Conservation (phyloP, 768 basidiomycete species). For the Trametes cubensis region DNA sequence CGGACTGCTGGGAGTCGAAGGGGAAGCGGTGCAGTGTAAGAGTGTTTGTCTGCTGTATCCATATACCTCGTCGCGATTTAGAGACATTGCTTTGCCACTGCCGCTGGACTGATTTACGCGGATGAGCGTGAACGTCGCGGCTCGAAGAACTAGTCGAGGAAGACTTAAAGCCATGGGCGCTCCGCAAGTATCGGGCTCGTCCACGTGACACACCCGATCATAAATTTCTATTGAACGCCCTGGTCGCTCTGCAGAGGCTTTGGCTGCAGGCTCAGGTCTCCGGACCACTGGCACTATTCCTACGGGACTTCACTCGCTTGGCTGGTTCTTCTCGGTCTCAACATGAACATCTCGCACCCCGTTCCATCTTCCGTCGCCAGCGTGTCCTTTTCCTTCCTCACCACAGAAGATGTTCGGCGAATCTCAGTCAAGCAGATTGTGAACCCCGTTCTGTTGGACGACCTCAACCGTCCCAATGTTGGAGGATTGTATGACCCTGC, state of each 20-base stretch:
- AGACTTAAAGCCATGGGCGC: conserved; percentile 2
- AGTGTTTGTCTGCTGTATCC: background rate
- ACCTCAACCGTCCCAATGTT: conserved; percentile 86
- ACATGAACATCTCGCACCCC: conserved; percentile 90
- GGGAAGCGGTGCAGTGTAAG: conserved; percentile 42
- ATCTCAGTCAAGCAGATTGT: conserved; percentile 98
- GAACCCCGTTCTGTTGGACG: conserved; percentile 91
- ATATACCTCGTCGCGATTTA: background rate
- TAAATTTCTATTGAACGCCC: conserved; percentile 21
- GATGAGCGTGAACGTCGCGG: no score
- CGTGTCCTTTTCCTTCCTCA: conserved; percentile 91
- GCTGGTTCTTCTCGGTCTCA: background rate
- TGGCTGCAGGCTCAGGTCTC: background rate
- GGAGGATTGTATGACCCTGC: conserved; percentile 96
- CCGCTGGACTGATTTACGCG: no score
- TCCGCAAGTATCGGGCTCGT: background rate
- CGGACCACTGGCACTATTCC: background rate
- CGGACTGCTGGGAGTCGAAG: conserved; percentile 25
- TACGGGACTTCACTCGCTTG: background rate
- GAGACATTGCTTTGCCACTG: background rate
- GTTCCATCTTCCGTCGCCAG: conserved; percentile 83
- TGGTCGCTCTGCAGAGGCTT: background rate
- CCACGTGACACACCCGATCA: conserved; percentile 21
- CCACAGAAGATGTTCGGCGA: conserved; percentile 81
- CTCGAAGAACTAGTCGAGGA: background rate